Evolutionary conservation across 345 rosid genomes (phyloP).

Genomic region (Populus alba): DNA sequence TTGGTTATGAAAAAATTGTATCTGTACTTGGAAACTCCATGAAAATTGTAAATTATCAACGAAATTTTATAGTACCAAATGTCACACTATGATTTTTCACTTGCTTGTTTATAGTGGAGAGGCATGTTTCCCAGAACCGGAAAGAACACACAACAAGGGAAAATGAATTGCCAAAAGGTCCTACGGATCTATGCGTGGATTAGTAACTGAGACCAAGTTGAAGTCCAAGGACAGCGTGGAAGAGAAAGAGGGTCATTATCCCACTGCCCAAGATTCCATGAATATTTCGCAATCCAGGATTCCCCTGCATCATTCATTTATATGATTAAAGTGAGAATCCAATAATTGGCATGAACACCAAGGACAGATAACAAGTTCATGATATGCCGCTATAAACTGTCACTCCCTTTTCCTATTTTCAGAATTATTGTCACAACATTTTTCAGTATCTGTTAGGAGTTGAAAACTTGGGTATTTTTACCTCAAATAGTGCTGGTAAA

Average conservation of each 20-base stretch:
- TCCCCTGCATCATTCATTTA: constrained; percentile 44
- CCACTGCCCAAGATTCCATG: constrained; percentile 92
- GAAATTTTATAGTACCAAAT: too few species aligned
- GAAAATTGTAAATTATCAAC: too few species aligned
- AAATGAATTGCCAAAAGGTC: neutral
- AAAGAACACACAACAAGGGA: neutral
- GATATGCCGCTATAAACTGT: neutral
- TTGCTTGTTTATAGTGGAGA: neutral
- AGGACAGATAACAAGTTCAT: neutral
- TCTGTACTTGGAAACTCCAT: too few species aligned
- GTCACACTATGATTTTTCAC: too few species aligned
- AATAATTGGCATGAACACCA: neutral
- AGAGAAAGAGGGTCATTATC: constrained; percentile 75
- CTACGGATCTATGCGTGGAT: neutral
- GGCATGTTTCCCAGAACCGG: neutral
- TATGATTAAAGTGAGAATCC: neutral
- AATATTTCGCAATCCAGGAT: constrained; percentile 72
- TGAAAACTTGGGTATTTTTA: constrained; percentile 18
- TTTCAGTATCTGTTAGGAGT: neutral
- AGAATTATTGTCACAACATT: neutral
- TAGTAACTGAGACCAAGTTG: constrained; percentile 83
- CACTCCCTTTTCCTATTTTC: neutral
- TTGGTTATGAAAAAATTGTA: too few species aligned
- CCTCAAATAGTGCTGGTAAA: constrained; percentile 79
- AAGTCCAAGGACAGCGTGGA: constrained; percentile 80